Base-by-base conservation (phyloP, 345 rosid species). In the Eucalyptus leucophloia region DNA sequence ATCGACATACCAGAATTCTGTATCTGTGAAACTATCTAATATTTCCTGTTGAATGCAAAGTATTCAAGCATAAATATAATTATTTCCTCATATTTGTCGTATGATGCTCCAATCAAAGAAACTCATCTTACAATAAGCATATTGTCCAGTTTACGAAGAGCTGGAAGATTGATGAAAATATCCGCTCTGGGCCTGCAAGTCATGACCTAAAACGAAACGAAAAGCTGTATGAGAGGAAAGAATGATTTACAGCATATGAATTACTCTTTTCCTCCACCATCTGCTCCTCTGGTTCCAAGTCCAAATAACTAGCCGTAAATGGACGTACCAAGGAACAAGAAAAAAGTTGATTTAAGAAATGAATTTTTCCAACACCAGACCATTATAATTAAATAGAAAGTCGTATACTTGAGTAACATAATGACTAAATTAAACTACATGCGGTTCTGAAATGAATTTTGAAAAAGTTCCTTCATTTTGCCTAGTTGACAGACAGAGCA, bases 1-100 rank as follows among this genome's bases (percentile, higher is more conserved):
- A 93, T 98, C 99, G 53, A 96, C 98, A 10, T 98, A 97, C 99
- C 99, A 98, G 90, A 96, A 98, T 90, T 97, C 99, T 3, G 95
- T 95, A 62, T 92, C 86, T 53, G 87, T 94, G 92, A 98, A 98
- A 92, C 98, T 92, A 67, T 94, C 98, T 89, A 97, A 88, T 77
- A 96, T 77, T 30, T 98, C 99, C 99, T 98, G 95, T 89, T 72
- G 62, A 86, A 56, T 54, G 54, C 45, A 42, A 67, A 88, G 86
- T 15, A 88, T 30, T 37, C 65, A 32, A 69, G 37, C 83, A 37
- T 77, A 21, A 77, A 47, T 6, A 37, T 77, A 21, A 44, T 18
- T 37, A 11, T 19, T 37, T 21, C 83, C 47, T 77, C 45, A 37
- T 77, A 37, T 6, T 37, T 37, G 45, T 19, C 4, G 83, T 77